Conservation (phyloP, 2,329 filamentous ascomycete genomes). For the Neoscytalidium dimidiatum region DNA sequence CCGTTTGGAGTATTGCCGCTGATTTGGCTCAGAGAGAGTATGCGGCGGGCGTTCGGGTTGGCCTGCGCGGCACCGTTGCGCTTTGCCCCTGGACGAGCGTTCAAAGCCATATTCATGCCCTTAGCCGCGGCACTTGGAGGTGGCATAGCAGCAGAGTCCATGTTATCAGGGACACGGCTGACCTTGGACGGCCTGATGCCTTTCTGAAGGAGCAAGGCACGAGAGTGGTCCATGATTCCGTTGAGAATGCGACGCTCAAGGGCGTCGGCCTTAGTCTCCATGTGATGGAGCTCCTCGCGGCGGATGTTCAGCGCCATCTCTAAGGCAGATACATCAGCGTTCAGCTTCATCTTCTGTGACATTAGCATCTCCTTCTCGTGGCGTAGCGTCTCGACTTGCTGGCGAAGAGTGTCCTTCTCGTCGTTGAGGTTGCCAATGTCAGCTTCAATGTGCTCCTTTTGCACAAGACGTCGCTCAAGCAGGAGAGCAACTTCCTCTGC, state of each 20-base stretch:
- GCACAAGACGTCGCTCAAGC: conserved; percentile 72
- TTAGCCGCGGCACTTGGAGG: conserved; percentile 38
- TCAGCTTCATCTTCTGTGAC: conserved; percentile 76
- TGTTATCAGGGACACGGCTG: neutral
- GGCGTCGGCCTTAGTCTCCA: conserved; percentile 85
- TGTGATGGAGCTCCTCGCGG: conserved; percentile 84
- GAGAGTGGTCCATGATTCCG: conserved; percentile 93
- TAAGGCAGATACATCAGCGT: conserved; percentile 84
- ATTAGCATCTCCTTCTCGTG: conserved; percentile 74
- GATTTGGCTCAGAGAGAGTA: conserved; percentile 89
- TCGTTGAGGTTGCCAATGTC: conserved; percentile 48
- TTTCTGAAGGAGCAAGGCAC: conserved; percentile 73
- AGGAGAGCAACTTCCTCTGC: conserved; percentile 77
- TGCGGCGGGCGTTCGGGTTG: conserved; percentile 62
- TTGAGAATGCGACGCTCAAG: conserved; percentile 92
- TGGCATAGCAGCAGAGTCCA: conserved; percentile 25
- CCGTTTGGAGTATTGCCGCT: conserved; percentile 67
- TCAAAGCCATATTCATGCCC: conserved; percentile 52
- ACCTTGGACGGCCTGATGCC: conserved; percentile 33
- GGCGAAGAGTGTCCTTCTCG: conserved; percentile 47
- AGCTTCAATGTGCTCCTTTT: conserved; percentile 61
- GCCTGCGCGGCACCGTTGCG: conserved; percentile 35
- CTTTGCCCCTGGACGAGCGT: conserved; percentile 43
- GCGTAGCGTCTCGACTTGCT: conserved; percentile 60
- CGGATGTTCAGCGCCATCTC: conserved; percentile 88